These are phyloP conservation scores for Capsicum baccatum DNA, from an alignment of 257 asterid genomes.

Conservation along the genomic window DNA sequence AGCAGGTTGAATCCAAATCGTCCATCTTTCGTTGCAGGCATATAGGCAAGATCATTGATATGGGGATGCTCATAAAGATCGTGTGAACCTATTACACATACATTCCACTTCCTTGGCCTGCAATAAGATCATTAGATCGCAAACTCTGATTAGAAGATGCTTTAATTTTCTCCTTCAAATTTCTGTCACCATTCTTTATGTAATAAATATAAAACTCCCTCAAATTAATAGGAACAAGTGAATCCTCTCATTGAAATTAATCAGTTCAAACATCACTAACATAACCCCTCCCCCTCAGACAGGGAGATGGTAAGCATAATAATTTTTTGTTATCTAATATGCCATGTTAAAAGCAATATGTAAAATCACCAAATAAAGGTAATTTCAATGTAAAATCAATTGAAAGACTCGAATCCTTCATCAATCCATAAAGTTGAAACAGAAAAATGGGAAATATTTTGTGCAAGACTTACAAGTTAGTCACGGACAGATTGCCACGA, in stretches of 20 bases:
- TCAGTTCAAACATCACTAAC: background rate
- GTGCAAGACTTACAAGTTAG: conserved; percentile 73
- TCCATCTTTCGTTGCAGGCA: conserved; percentile 86
- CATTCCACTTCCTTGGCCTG: conserved; percentile 99
- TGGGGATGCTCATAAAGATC: conserved; percentile 99
- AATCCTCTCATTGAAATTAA: background rate
- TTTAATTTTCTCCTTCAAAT: background rate
- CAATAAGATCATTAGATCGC: conserved; percentile 25
- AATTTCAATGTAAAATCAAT: background rate
- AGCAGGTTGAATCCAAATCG: conserved; percentile 85
- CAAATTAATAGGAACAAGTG: background rate
- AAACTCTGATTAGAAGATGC: background rate
- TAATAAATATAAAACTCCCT: background rate
- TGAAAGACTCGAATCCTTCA: background rate
- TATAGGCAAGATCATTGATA: conserved; percentile 93
- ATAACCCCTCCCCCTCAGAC: too few species aligned
- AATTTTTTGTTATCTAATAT: background rate
- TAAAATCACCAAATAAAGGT: background rate
- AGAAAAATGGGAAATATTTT: background rate
- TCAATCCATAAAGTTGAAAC: background rate
- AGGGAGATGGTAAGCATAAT: too few species aligned
- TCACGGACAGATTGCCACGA: conserved; percentile 74
- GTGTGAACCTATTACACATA: conserved; percentile 88
- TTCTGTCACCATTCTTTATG: too few species aligned
- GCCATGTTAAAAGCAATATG: background rate